Evolutionary conservation across 805 yeast genomes (phyloP), one percentile per base, ranked within the genome.

Genomic region (Cyberlindnera bimundalis): DNA sequence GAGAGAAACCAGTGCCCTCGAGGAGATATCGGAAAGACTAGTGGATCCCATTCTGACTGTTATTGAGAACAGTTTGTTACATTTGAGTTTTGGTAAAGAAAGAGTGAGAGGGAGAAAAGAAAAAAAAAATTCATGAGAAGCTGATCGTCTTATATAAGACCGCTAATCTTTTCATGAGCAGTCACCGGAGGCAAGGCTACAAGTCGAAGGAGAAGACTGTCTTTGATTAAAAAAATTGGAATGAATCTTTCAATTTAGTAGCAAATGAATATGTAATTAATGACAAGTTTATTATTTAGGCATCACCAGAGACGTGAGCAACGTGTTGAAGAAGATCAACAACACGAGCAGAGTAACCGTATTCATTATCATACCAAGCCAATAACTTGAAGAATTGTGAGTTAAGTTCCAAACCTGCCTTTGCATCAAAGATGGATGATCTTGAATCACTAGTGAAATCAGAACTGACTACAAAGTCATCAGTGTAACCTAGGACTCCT

Each of bases 291-390:
- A 11, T 11, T 23, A 6, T 8, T 29, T 23, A 42, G 6, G 35
- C 40, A 10, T 43, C 46, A 8, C 46, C 43, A 16, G 46, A 39
- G 15, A 39, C 47, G 13, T 33, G 40, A 14, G 82, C 80, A 62
- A 78, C 78, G 71, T 73, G 78, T 67, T 76, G 73, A 58, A 79
- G 73, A 65, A 79, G 74, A 68, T 79, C 86, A 56, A 79, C 83
- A 54, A 79, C 86, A 76, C 86, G 78, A 72, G 81, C 75, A 56
- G 83, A 77, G 78, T 79, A 79, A 68, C 85, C 85, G 71, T 63
- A 79, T 71, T 79, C 86, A 69, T 79, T 79, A 67, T 79, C 86
- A 73, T 79, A 79, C 85, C 84, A 79, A 46, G 84, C 67, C 61
- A 79, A 70, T 69, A 79, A 74, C 70, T 79, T 79, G 62, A 79